Evolutionary conservation across 768 basidiomycete genomes (phyloP), one percentile per base, ranked within the genome.

Genomic region (Suillus subluteus): DNA sequence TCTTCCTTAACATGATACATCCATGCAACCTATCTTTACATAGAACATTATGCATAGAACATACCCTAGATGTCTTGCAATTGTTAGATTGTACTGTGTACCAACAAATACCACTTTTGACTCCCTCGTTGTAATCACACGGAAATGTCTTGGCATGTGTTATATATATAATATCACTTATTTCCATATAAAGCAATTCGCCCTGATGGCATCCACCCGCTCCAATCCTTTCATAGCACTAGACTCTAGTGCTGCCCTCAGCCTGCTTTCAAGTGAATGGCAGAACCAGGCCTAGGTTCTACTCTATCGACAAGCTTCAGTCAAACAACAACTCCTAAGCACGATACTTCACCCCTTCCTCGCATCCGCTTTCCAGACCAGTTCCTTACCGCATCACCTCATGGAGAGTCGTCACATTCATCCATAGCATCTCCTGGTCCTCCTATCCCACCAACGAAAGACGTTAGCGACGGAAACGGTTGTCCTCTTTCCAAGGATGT

Each of bases 341-440:
- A 32, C 15, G 58, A 67, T 30, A 65, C 23, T 44, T 71, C 58
- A 46, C 71, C 44, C 69, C 69, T 66, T 13, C 68, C 76, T 63
- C 81, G 73, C 58, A 77, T 80, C 63, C 79, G 70, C 16, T 78
- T 83, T 56, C 76, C 80, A 1, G 70, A 75, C 69, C 72, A 69
- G 26, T 78, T 78, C 62, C 72, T 76, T 61, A 55, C 70, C 21
- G 26, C 72, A n/a, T 70, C 66, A n/a, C 64, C 66, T 66, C 70
- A 68, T 66, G 74, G 70, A 18, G 67, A 68, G 63, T 78, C 78
- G 37, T 77, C 76, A 55, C 72, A 70, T 73, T 79, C 76, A 41
- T 79, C 77, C 63, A 66, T 72, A 46, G 59, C 67, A 32, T 64
- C 72, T 40, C 73, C 66, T 41, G 58, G 55, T 26, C 67, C 69